Percentiles rank a stretch among this genome's conserved stretches.
phyloP scores from a whole-genome alignment of 805 yeast species.

The Candida wancherniae region DNA sequence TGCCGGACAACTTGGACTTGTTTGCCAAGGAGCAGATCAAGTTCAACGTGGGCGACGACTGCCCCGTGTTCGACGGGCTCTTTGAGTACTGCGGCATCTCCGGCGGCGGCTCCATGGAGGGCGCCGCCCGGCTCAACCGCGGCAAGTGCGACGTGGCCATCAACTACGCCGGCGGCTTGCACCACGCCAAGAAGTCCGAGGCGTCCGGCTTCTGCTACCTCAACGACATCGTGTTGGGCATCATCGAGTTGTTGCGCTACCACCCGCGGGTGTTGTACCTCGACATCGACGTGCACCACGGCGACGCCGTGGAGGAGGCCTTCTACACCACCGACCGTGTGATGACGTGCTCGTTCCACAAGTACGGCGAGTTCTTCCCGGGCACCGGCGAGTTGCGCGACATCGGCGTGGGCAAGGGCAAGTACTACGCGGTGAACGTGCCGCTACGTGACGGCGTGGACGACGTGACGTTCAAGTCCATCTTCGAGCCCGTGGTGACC shows the following conservation, averaged over 20 bases:
- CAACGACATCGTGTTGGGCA: slow-evolving; percentile 84
- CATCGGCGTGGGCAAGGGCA: slow-evolving; percentile 79
- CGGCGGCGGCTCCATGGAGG: slow-evolving; percentile 89
- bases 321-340: slow-evolving; percentile 89
- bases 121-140: slow-evolving; percentile 74
- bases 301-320: slow-evolving; percentile 95
- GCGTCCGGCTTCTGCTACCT: slow-evolving; percentile 90
- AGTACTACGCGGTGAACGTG: slow-evolving; percentile 77
- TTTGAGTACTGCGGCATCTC: slow-evolving; percentile 73
- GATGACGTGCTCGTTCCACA: slow-evolving; percentile 87
- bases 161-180: slow-evolving; percentile 91
- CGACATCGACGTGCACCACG: slow-evolving; percentile 90
- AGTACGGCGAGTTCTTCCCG: slow-evolving; percentile 90
- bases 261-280: slow-evolving; percentile 84
- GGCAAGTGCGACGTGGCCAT: slow-evolving; percentile 89
- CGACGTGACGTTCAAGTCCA: slow-evolving; percentile 77
- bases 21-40: slow-evolving; percentile 84
- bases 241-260: slow-evolving; percentile 69
- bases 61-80: slow-evolving; percentile 77
- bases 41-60: slow-evolving; percentile 88
- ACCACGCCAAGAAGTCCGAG: slow-evolving; percentile 86
- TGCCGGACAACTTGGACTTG: slow-evolving; percentile 86
- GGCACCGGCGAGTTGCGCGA: slow-evolving; percentile 88
- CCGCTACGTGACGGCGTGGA: slow-evolving; percentile 93
- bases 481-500: slow-evolving; percentile 83